A percentile compares a stretch with the other conserved stretches of the same genome.
Evolutionary conservation across 495 filamentous ascomycete genomes (phyloP).

Genomic region (Podospora anserina): DNA sequence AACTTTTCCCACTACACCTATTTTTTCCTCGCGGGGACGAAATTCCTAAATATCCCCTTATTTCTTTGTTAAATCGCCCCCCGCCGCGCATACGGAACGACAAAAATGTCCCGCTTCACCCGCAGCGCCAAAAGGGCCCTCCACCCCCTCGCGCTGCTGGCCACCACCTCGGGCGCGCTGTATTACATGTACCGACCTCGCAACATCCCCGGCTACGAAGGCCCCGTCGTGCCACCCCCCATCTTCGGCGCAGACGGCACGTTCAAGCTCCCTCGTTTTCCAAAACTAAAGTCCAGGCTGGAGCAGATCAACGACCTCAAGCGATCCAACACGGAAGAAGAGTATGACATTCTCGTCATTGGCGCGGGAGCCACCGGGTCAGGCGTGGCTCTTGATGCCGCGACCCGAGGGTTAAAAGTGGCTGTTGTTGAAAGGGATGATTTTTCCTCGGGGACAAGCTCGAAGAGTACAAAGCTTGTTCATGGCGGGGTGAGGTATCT

Average conservation of each 20-base stretch:
- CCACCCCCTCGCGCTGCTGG: constrained; percentile 37
- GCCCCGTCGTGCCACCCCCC: constrained; percentile 74
- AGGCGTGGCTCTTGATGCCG: constrained; percentile 91
- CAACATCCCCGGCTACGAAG: constrained; percentile 80
- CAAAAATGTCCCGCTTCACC: constrained; percentile 30
- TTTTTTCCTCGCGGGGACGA: neutral
- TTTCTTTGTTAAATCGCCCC: neutral
- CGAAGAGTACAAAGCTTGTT: constrained; percentile 95
- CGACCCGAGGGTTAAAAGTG: constrained; percentile 86
- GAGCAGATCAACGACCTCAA: constrained; percentile 62
- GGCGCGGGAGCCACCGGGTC: constrained; percentile 90
- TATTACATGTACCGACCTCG: constrained; percentile 80
- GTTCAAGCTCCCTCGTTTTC: constrained; percentile 78
- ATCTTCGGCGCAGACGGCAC: constrained; percentile 74
- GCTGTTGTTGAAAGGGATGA: constrained; percentile 94
- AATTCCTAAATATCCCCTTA: neutral
- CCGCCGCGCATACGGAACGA: neutral
- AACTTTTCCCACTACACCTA: neutral
- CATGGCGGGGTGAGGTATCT: constrained; percentile 95
- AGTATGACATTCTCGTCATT: constrained; percentile 88
- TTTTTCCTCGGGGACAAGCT: constrained; percentile 89
- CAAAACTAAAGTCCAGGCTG: constrained; percentile 65
- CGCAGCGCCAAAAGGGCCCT: constrained; percentile 36
- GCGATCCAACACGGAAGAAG: constrained; percentile 43
- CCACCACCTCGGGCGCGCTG: constrained; percentile 53